Evolutionary conservation across 2,329 filamentous ascomycete genomes (phyloP).

Genomic region (Mariannaea sp.): DNA sequence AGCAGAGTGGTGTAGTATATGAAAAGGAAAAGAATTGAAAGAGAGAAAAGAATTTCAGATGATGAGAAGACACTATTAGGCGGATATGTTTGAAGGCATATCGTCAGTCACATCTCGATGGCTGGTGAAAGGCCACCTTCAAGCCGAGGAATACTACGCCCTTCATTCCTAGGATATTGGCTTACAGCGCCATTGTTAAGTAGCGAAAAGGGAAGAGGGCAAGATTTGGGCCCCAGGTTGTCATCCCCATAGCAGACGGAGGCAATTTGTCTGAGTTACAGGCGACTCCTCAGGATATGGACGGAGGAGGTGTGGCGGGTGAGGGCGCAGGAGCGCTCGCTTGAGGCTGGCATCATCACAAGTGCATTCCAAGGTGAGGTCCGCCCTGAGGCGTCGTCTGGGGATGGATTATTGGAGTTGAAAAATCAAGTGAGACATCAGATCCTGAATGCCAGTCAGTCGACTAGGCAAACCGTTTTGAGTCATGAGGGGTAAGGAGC

Average conservation of each 20-base stretch:
- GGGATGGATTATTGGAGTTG: conserved; percentile 3
- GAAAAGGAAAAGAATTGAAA: conserved; percentile 24
- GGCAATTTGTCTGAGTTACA: conserved; percentile 41
- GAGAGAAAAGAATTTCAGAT: conserved; percentile 21
- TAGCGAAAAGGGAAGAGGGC: conserved; percentile 23
- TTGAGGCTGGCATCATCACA: conserved; percentile 26
- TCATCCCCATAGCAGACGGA: conserved; percentile 38
- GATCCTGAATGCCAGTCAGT: conserved; percentile 23
- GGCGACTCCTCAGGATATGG: conserved; percentile 11
- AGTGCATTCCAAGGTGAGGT: conserved; percentile 38
- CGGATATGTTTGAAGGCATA: conserved; percentile 28
- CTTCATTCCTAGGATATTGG: conserved; percentile 45
- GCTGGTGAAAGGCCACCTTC: conserved; percentile 35
- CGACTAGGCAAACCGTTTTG: conserved; percentile 4
- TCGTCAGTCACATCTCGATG: conserved; percentile 35
- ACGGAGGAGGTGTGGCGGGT: conserved; percentile 24
- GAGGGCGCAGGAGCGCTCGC: conserved; percentile 15
- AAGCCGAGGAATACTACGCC: conserved; percentile 38
- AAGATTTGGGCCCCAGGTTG: conserved; percentile 20
- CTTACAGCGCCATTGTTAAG: conserved; percentile 33
- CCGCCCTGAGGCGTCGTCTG: not conserved
- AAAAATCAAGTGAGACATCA: conserved; percentile 32
- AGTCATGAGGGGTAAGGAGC: conserved; percentile 14
- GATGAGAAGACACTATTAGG: conserved; percentile 11
- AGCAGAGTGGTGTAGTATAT: conserved; percentile 15